A percentile compares a stretch with the other conserved stretches of the same genome.
These are phyloP conservation scores for Kregervanrija fluxuum DNA, from an alignment of 805 yeast genomes.

Conservation along the genomic window DNA sequence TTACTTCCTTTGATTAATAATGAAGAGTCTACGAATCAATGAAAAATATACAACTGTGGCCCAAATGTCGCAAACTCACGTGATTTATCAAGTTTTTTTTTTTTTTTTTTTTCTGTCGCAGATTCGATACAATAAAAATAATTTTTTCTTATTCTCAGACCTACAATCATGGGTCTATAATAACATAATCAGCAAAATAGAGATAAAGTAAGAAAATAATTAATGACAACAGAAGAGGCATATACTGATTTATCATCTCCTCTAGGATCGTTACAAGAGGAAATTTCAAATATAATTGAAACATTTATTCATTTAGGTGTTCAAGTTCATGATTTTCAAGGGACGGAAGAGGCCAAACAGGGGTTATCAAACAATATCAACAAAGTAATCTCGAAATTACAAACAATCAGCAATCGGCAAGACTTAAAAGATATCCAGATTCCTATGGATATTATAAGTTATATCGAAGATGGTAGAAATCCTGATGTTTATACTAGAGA, in stretches of 20 bases:
- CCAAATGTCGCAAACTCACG: too few relatives aligned
- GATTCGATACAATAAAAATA: too few relatives aligned
- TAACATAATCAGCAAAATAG: too few relatives aligned
- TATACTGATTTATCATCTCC: slow-evolving; percentile 18
- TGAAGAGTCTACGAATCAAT: too few relatives aligned
- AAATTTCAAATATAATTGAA: slow-evolving; percentile 54
- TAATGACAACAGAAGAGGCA: slow-evolving; percentile 27
- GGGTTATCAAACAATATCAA: slow-evolving; percentile 42
- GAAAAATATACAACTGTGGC: too few relatives aligned
- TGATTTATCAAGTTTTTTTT: too few relatives aligned
- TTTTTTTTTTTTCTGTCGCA: too few relatives aligned
- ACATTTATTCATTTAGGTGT: slow-evolving; percentile 86
- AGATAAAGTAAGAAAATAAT: background rate
- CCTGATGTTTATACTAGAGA: slow-evolving; percentile 97
- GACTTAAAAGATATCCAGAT: slow-evolving; percentile 39
- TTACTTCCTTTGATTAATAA: too few relatives aligned
- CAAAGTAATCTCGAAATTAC: slow-evolving; percentile 32
- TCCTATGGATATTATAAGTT: slow-evolving; percentile 81
- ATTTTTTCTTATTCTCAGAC: too few relatives aligned
- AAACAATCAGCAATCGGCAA: slow-evolving; percentile 25
- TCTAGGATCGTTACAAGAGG: slow-evolving; percentile 26
- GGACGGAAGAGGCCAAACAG: slow-evolving; percentile 70
- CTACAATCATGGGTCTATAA: too few relatives aligned
- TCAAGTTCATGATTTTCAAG: slow-evolving; percentile 88
- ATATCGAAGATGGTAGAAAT: slow-evolving; percentile 93